phyloP scores from a whole-genome alignment of 2,329 filamentous ascomycete genomes.

The Neoarthrinium moseri region DNA sequence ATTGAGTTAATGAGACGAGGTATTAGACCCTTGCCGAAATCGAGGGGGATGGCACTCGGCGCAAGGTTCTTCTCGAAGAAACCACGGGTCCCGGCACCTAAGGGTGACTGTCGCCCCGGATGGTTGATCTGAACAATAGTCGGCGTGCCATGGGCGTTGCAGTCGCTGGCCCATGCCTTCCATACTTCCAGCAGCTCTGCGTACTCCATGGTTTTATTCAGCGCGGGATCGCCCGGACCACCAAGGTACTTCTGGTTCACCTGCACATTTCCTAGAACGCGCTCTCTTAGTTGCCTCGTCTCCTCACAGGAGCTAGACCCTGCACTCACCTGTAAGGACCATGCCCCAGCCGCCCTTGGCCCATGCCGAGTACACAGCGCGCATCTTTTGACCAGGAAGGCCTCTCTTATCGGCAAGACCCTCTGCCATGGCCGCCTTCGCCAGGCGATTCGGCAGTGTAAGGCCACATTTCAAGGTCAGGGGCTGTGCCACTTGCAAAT shows the following conservation, averaged over 20 bases:
- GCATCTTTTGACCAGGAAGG: conserved; percentile 40
- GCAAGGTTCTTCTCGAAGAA: conserved; percentile 39
- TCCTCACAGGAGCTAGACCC: background rate
- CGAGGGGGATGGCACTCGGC: conserved; percentile 40
- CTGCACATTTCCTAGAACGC: conserved; percentile 10
- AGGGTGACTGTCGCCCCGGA: conserved; percentile 42
- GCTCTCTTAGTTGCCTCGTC: background rate
- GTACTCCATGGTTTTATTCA: conserved; percentile 27
- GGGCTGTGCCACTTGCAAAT: conserved; percentile 25
- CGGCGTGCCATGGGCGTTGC: conserved; percentile 31
- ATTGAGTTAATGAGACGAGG: conserved; percentile 30
- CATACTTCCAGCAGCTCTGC: conserved; percentile 32
- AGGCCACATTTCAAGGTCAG: conserved; percentile 47
- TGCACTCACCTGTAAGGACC: conserved; percentile 40
- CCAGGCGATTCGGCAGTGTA: conserved; percentile 53
- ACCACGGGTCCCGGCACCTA: conserved; percentile 34
- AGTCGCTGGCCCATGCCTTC: conserved; percentile 33
- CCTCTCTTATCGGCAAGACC: conserved; percentile 36
- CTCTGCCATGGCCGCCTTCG: conserved; percentile 51
- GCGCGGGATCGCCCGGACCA: conserved; percentile 29
- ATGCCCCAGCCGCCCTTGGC: conserved; percentile 52
- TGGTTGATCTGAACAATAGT: conserved; percentile 46
- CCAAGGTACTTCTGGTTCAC: conserved; percentile 38
- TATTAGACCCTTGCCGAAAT: conserved; percentile 37
- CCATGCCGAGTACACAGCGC: conserved; percentile 51